These are phyloP conservation scores for Penicillium vulpinum DNA, from an alignment of 2,329 filamentous ascomycete genomes.

Conservation along the genomic window DNA sequence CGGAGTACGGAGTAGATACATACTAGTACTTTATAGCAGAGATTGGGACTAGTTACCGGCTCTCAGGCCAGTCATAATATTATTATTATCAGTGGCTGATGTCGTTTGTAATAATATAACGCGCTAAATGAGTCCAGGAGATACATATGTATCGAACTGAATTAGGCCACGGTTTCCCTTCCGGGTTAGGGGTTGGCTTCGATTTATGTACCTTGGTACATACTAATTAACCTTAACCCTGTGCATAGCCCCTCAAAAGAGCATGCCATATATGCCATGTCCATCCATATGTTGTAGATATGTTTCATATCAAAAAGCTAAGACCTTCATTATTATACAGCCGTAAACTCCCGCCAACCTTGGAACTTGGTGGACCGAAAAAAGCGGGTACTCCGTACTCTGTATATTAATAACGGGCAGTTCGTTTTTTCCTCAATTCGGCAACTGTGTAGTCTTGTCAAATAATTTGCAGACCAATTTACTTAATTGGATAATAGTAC, in stretches of 20 bases:
- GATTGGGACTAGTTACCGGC: neutral
- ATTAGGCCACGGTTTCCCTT: neutral
- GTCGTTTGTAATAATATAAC: neutral
- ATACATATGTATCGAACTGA: neutral
- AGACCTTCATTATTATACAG: neutral
- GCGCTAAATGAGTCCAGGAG: neutral
- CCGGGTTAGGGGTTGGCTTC: neutral
- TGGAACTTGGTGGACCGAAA: neutral
- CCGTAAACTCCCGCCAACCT: neutral
- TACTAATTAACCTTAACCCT: neutral
- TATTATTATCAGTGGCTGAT: neutral
- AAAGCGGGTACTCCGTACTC: conserved; percentile 2
- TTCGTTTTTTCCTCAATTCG: neutral
- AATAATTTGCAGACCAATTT: neutral
- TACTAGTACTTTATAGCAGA: no score
- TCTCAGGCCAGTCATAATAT: neutral
- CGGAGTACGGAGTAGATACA: no score
- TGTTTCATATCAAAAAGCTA: neutral
- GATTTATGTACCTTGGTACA: no score
- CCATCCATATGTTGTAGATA: no score
- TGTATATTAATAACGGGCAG: neutral
- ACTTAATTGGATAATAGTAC: neutral
- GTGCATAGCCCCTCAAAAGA: neutral
- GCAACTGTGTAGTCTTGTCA: neutral
- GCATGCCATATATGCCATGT: no score